A percentile compares a stretch with the other conserved stretches of the same genome.
phyloP scores from a whole-genome alignment of 352 stramenopile genomes.

The Halophytophthora batemanensis region DNA sequence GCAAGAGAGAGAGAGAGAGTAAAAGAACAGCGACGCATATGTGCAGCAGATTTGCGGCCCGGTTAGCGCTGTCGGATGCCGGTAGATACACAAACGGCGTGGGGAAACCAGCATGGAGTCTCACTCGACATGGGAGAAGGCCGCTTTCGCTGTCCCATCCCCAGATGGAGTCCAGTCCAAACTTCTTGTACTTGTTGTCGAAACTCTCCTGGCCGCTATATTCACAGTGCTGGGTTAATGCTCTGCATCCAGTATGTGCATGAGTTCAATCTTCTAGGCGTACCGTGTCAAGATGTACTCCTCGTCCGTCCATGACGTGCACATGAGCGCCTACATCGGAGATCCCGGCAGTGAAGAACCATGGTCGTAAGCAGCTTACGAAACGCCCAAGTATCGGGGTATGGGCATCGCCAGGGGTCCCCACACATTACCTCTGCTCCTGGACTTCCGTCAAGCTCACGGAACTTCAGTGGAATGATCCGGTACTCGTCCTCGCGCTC shows the following conservation, averaged over 20 bases:
- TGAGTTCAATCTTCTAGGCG: background rate
- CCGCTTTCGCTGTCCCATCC: constrained; percentile 65
- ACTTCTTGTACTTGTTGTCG: constrained; percentile 65
- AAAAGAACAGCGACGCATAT: no score
- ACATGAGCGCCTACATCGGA: constrained; percentile 63
- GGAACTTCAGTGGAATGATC: constrained; percentile 66
- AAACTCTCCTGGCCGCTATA: constrained; percentile 69
- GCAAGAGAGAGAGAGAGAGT: no score
- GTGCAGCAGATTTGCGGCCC: background rate
- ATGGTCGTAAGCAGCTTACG: background rate
- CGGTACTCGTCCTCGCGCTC: constrained; percentile 82
- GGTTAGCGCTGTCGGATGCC: background rate
- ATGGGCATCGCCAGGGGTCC: background rate
- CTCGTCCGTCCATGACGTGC: constrained; percentile 79
- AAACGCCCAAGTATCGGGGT: background rate
- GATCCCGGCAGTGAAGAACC: no score
- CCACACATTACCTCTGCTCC: constrained; percentile 19
- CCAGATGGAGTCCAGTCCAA: constrained; percentile 88
- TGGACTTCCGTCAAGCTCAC: constrained; percentile 36
- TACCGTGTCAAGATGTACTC: constrained; percentile 60
- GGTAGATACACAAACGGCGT: background rate
- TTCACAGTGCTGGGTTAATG: background rate
- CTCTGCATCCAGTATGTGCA: no score
- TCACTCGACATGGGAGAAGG: constrained; percentile 74
- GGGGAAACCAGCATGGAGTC: background rate